Evolutionary conservation across 345 rosid genomes (phyloP), one percentile per base, ranked within the genome.

Genomic region (Pistacia atlantica): DNA sequence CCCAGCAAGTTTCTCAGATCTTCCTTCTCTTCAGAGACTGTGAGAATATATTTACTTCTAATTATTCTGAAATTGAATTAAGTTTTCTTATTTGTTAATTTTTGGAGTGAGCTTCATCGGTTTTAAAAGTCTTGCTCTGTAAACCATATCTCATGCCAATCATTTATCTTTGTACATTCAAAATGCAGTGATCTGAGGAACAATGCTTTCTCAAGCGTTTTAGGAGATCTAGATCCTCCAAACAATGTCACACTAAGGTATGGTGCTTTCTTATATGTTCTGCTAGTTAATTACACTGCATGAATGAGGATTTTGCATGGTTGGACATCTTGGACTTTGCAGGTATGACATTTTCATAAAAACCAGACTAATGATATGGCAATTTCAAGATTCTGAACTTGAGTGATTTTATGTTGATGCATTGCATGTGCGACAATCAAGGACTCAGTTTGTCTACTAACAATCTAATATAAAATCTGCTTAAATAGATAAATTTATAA

Each of bases 221-320:
- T 38, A 33, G 97, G 97, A 81, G 86, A 81, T 72, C 80, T 89
- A 75, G 80, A 86, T 79, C 97, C 81, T 73, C 95, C 97, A 13
- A 80, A 56, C 65, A 93, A 91, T 83, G 94, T 95, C 82, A 91
- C 92, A 80, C 82, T 95, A 77, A 90, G 97, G 98, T 95, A 85
- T 65, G 70, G 74, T 60, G 60, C 73, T 54, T 73, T 45, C 65
- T 42, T 6, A 7, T 6, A 42, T 7, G 46, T 42, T 42, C 46
- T 42, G 46, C 46, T 42, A 42, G 42, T 5, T 38, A 3, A 38
- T 38, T 38, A 38, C 42, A 38, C 42, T 38, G 33, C 33, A 38
- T 38, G 42, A 38, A 38, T 38, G 42, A 38, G 42, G 42, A 38
- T 5, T 38, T 38, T 38, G 42, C 42, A 38, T 38, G 3, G 46